These are phyloP conservation scores for Boletus subcaerulescens DNA, from an alignment of 768 basidiomycete genomes.

Conservation along the genomic window DNA sequence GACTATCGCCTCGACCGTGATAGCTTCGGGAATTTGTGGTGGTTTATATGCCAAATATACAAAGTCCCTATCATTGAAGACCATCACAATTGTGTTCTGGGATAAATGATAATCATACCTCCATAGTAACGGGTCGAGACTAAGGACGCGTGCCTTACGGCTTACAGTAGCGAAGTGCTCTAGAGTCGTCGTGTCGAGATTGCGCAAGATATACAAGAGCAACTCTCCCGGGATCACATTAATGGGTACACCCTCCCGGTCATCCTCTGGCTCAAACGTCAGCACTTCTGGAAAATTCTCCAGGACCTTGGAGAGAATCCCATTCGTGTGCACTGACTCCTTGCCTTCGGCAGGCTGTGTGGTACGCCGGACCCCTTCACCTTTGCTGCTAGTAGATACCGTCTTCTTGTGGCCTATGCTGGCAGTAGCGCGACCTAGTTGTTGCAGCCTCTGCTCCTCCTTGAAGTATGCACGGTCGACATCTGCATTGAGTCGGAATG, in stretches of 20 bases:
- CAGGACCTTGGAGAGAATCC: constrained; percentile 48
- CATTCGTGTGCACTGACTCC: constrained; percentile 25
- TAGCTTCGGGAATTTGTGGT: constrained; percentile 64
- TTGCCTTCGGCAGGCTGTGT: constrained; percentile 53
- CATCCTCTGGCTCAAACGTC: constrained; percentile 68
- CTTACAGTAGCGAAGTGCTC: constrained; percentile 76
- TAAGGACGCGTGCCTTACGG: constrained; percentile 71
- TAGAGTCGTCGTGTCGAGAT: constrained; percentile 62
- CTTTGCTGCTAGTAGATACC: constrained; percentile 82
- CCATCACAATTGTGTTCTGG: constrained; percentile 2
- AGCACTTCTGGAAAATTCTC: constrained; percentile 46
- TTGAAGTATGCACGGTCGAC: constrained; percentile 71
- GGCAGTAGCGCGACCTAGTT: constrained; percentile 2
- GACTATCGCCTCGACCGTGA: constrained; percentile 48
- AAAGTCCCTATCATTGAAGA: constrained; percentile 45
- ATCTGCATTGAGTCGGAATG: constrained; percentile 72
- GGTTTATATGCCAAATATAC: constrained; percentile 67
- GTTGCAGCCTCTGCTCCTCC: constrained; percentile 42
- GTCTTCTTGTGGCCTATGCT: constrained; percentile 64
- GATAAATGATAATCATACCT: constrained; percentile 44
- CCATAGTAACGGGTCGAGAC: constrained; percentile 72
- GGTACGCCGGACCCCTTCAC: constrained; percentile 54
- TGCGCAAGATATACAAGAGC: constrained; percentile 60
- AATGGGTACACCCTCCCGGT: constrained; percentile 54
- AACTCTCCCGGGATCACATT: constrained; percentile 73